These are phyloP conservation scores for Halophytophthora polymorphica DNA, from an alignment of 352 stramenopile genomes.

Conservation along the genomic window DNA sequence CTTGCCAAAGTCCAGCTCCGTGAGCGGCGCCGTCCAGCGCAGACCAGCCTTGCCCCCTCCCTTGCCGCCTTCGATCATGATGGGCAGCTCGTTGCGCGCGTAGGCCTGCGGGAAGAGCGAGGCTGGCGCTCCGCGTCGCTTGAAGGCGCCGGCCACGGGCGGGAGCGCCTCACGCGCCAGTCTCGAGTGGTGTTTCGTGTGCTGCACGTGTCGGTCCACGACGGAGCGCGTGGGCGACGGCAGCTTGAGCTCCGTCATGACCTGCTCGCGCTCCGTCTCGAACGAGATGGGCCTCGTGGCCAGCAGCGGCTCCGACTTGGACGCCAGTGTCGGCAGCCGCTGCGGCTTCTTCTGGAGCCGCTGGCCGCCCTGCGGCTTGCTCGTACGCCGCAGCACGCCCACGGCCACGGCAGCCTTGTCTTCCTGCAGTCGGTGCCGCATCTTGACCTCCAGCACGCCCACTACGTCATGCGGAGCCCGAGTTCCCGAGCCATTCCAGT, in stretches of 20 bases:
- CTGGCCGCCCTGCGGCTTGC: slow-evolving; percentile 8
- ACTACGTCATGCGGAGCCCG: slow-evolving; percentile 16
- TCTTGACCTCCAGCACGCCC: slow-evolving; percentile 64
- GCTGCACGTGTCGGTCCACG: slow-evolving; percentile 49
- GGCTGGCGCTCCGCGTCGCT: slow-evolving; percentile 32
- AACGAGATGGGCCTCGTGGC: slow-evolving; percentile 35
- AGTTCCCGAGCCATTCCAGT: neutral
- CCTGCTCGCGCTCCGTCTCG: slow-evolving; percentile 36
- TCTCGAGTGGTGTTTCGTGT: slow-evolving; percentile 39
- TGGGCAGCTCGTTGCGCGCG: slow-evolving; percentile 58
- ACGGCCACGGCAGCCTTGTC: slow-evolving; percentile 50
- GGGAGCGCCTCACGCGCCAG: slow-evolving; percentile 32
- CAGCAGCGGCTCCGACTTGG: slow-evolving; percentile 13
- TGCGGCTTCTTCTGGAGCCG: slow-evolving; percentile 39
- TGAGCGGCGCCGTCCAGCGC: slow-evolving; percentile 55
- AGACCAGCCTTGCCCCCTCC: slow-evolving; percentile 28
- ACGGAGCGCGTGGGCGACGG: slow-evolving; percentile 56
- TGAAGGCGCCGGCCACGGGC: slow-evolving; percentile 54
- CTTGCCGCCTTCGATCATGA: slow-evolving; percentile 68
- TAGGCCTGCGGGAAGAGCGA: slow-evolving; percentile 64
- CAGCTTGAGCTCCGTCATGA: slow-evolving; percentile 52
- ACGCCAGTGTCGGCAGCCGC: slow-evolving; percentile 39
- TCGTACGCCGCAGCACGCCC: slow-evolving; percentile 23
- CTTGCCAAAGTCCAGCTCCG: slow-evolving; percentile 76
- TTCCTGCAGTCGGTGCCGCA: slow-evolving; percentile 54